Percentiles rank a stretch among this genome's conserved stretches.
These are phyloP conservation scores for Articulospora tetracladia DNA, from an alignment of 495 filamentous ascomycete species.

Conservation along the genomic window DNA sequence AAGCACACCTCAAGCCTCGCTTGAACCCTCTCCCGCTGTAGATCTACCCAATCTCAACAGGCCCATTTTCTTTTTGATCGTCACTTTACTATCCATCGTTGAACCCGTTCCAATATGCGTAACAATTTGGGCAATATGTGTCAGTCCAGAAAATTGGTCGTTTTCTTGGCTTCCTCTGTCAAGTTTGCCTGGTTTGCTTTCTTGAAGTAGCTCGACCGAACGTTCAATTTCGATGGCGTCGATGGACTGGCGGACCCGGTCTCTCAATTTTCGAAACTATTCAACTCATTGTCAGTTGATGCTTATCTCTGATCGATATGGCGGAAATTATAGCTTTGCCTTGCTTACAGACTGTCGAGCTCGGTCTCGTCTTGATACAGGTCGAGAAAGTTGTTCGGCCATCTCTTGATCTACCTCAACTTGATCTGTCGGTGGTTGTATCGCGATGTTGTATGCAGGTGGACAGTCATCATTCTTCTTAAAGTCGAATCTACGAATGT, in stretches of 20 bases:
- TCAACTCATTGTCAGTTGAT: background rate
- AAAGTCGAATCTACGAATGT: slow-evolving; percentile 3
- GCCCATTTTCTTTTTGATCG: background rate
- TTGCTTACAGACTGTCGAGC: slow-evolving; percentile 5
- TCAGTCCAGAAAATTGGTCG: background rate
- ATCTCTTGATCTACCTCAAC: background rate
- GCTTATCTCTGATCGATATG: background rate
- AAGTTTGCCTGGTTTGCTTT: background rate
- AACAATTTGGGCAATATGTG: background rate
- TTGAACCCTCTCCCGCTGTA: background rate
- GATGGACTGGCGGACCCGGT: background rate
- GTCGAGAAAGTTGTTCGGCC: background rate
- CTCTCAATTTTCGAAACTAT: background rate
- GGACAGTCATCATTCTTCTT: background rate
- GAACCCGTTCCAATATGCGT: background rate
- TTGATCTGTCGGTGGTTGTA: background rate
- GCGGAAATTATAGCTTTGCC: too few species aligned
- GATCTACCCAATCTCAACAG: background rate
- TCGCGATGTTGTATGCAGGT: background rate
- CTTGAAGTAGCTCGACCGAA: slow-evolving; percentile 5
- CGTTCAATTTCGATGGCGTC: slow-evolving; percentile 9
- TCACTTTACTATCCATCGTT: background rate
- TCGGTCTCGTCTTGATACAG: background rate
- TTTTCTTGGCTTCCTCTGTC: background rate
- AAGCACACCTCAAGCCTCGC: background rate